Base-by-base conservation (phyloP, 2,329 filamentous ascomycete genomes). In the Talaromyces islandicus region DNA sequence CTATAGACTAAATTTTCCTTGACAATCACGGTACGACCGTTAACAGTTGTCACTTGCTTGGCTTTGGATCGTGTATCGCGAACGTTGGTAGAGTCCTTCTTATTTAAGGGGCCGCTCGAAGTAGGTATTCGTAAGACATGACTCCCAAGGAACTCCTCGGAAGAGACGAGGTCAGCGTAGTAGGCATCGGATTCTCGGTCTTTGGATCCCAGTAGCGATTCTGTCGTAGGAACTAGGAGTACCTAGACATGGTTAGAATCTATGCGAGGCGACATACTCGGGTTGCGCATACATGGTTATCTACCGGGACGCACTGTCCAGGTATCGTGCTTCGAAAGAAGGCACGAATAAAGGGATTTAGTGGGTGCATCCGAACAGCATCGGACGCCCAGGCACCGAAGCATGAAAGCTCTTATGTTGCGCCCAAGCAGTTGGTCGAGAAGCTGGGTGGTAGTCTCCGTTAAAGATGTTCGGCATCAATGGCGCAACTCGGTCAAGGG, bases 271-370 rank as follows among this genome's bases (percentile, higher is more conserved):
- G 58, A 52, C 57, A 43, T 46, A 25, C 55, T 57, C 48, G 54
- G 43, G 30, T 41, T 6, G 27, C 55, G 65, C 70, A 68, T 80
- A 87, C 85, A 81, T 97, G 91, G 75, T 96, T 91, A 76, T 94
- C 89, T 65, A 92, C 85, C 59, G 94, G 92, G 64, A 88, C 86
- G 82, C 94, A 97, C 87, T 97, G 93, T 70, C 89, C 82, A 68
- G 90, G 89, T 73, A 97, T 85, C 76, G 91, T 87, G 85, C 92
- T 97, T 82, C 91, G 92, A 85, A 97, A 97, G 87, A 99, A 97
- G 83, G 93, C 92, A 83, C 90, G 88, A 77, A 99, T 85, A 80
- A 97, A 97, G 76, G 94, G 94, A 80, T 99, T 99, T 87, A 97
- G 85, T 81, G 94, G 91, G 88, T 92, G 92, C 92, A 96, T 96